Evolutionary conservation across 2,329 filamentous ascomycete species (phyloP).

Genomic region (Fusarium sp.): DNA sequence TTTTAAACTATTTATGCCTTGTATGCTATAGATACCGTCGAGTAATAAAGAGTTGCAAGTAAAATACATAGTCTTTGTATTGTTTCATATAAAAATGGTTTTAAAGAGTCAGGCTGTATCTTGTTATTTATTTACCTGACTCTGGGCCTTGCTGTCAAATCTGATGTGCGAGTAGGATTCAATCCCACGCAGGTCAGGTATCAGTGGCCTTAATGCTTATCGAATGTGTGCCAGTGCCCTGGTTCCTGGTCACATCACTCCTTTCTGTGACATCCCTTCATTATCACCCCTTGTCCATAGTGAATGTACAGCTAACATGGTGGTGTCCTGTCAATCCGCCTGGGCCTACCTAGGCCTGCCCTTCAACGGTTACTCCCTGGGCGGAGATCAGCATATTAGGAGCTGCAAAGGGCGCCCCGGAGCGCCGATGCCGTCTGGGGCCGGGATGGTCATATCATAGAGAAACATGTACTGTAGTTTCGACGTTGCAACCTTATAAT

Average conservation of each 20-base stretch:
- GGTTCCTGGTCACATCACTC: neutral
- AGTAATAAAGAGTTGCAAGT: too few species aligned
- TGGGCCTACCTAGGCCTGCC: neutral
- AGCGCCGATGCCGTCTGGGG: neutral
- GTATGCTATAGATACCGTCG: too few species aligned
- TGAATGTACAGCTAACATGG: neutral
- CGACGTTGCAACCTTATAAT: neutral
- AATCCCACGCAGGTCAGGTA: too few species aligned
- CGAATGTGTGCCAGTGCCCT: neutral
- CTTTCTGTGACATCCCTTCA: neutral
- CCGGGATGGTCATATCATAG: neutral
- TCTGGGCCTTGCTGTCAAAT: too few species aligned
- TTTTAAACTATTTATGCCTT: too few species aligned
- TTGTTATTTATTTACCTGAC: too few species aligned
- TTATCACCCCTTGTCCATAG: neutral
- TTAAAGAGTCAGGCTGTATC: too few species aligned
- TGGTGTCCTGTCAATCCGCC: neutral
- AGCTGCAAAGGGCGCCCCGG: neutral
- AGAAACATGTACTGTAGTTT: slow-evolving; percentile 8
- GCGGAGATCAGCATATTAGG: slow-evolving; percentile 5
- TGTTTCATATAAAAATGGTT: too few species aligned
- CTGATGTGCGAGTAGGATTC: too few species aligned
- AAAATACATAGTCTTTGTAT: too few species aligned
- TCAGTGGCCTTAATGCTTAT: neutral
- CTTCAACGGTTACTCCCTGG: neutral